A percentile compares a stretch with the other conserved stretches of the same genome.
Evolutionary conservation across 495 filamentous ascomycete species (phyloP).

Genomic region (Chaetomium cochliodes): DNA sequence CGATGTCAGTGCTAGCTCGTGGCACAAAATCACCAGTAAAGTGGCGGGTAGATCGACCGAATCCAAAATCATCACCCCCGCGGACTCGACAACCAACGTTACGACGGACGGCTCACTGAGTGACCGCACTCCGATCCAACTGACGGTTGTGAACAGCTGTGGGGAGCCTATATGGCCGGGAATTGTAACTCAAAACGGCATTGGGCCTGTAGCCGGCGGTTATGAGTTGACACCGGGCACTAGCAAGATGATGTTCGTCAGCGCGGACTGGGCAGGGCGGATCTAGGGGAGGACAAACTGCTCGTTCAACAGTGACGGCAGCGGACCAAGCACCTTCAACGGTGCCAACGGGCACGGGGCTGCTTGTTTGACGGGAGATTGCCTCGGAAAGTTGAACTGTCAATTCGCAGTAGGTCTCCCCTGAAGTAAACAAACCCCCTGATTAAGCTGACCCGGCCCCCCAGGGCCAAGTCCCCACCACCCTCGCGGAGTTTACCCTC

Average conservation of each 20-base stretch:
- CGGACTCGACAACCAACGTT: background rate
- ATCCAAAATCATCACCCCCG: background rate
- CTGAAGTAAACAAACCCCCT: background rate
- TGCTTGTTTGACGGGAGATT: constrained; percentile 74
- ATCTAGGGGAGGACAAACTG: constrained; percentile 83
- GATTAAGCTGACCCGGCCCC: background rate
- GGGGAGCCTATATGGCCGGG: constrained; percentile 67
- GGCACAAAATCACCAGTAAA: background rate
- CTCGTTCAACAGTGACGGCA: constrained; percentile 62
- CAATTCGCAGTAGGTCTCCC: constrained; percentile 54
- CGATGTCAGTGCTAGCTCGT: background rate
- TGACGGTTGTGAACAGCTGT: constrained; percentile 66
- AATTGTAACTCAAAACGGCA: constrained; percentile 65
- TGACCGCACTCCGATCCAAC: constrained; percentile 40
- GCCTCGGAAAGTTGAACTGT: constrained; percentile 64
- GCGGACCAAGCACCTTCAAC: constrained; percentile 47
- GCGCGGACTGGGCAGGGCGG: constrained; percentile 71
- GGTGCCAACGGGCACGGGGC: constrained; percentile 54
- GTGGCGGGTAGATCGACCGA: background rate
- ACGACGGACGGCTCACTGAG: constrained; percentile 11
- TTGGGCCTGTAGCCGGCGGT: constrained; percentile 58
- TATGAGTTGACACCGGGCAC: constrained; percentile 59
- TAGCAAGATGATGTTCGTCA: constrained; percentile 55
- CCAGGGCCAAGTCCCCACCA: constrained; percentile 63
- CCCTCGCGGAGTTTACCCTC: constrained; percentile 74